These are phyloP conservation scores for Russula brevipes DNA, from an alignment of 768 basidiomycete species.

Conservation along the genomic window DNA sequence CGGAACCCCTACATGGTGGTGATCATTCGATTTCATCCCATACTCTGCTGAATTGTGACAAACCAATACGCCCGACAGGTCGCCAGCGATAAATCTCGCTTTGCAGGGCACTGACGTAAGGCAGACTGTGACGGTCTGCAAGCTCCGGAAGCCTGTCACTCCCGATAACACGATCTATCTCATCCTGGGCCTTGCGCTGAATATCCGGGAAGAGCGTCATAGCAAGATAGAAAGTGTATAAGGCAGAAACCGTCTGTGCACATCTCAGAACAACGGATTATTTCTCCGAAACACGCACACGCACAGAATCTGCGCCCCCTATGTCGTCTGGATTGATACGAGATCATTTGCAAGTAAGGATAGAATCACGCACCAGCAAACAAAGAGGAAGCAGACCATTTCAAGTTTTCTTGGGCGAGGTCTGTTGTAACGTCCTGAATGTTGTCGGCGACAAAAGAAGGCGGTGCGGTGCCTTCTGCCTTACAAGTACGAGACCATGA, in stretches of 20 bases:
- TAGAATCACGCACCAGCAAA: conserved; percentile 10
- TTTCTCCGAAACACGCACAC: background rate
- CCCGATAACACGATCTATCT: conserved; percentile 25
- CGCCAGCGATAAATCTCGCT: conserved; percentile 26
- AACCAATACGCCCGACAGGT: conserved; percentile 15
- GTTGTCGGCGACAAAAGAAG: conserved; percentile 9
- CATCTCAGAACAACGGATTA: background rate
- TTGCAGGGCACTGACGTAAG: conserved; percentile 21
- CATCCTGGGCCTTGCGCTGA: conserved; percentile 22
- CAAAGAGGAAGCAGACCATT: conserved; percentile 10
- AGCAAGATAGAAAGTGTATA: conserved; percentile 19
- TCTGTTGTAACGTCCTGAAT: background rate
- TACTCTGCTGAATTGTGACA: background rate
- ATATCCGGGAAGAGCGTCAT: conserved; percentile 25
- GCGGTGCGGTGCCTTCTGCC: conserved; percentile 2
- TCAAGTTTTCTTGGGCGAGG: background rate
- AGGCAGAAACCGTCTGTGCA: conserved; percentile 13
- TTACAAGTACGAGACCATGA: background rate
- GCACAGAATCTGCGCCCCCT: conserved; percentile 24
- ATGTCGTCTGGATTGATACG: background rate
- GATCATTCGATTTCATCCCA: background rate
- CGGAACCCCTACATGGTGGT: conserved; percentile 1
- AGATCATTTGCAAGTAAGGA: background rate
- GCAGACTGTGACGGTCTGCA: conserved; percentile 21
- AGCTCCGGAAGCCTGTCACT: conserved; percentile 19